Evolutionary conservation across 2,329 filamentous ascomycete species (phyloP).

Genomic region (Fusarium sp.): DNA sequence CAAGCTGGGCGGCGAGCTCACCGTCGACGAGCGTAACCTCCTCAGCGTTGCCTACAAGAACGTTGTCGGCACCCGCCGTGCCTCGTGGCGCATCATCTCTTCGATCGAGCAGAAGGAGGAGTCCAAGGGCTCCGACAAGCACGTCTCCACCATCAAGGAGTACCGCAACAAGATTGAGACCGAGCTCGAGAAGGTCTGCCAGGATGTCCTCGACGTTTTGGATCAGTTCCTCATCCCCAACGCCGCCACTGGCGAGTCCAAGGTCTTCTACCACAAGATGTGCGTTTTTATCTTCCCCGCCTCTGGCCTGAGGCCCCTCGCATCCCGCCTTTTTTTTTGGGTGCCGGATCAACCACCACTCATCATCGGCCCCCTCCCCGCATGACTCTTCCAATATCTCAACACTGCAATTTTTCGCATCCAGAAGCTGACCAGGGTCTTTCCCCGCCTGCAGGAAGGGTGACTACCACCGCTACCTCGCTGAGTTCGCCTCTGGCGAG

Average conservation of each 20-base stretch:
- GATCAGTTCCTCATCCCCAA: constrained; percentile 95
- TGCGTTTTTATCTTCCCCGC: constrained; percentile 74
- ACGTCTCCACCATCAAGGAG: constrained; percentile 92
- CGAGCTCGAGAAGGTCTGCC: constrained; percentile 97
- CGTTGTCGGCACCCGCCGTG: constrained; percentile 97
- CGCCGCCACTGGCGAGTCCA: constrained; percentile 96
- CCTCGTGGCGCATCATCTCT: constrained; percentile 99
- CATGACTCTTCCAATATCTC: constrained; percentile 12
- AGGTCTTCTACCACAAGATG: constrained; percentile 99
- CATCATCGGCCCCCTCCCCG: constrained; percentile 17
- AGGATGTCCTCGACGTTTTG: constrained; percentile 96
- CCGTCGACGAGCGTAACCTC: constrained; percentile 98
- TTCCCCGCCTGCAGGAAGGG: constrained; percentile 80
- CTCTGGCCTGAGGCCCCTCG: constrained; percentile 36
- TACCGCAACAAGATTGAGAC: constrained; percentile 99
- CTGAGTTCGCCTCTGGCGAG: constrained; percentile 92
- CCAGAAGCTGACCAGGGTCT: constrained; percentile 22
- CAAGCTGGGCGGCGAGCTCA: constrained; percentile 84
- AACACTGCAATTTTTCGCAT: constrained; percentile 12
- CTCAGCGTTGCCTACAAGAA: constrained; percentile 99
- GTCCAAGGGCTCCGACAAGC: constrained; percentile 97
- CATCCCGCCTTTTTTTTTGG: constrained; percentile 28
- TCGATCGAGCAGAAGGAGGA: constrained; percentile 99
- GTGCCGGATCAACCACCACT: constrained; percentile 18
- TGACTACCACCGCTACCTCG: constrained; percentile 95